phyloP scores from a whole-genome alignment of 2,329 filamentous ascomycete genomes.

The Hypoxylon sp. region DNA sequence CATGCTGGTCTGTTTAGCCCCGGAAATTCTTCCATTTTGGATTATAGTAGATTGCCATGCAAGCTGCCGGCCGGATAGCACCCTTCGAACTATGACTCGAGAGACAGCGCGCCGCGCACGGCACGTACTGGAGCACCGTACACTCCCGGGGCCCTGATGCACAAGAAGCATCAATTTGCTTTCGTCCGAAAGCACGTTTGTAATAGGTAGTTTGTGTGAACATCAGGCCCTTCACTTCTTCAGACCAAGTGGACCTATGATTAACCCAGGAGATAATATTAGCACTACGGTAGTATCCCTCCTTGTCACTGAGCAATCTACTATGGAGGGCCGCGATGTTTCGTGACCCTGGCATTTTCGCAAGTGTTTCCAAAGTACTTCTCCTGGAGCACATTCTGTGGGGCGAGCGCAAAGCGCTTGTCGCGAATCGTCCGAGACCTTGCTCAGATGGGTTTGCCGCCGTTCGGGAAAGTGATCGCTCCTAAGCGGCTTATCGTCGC shows the following conservation, averaged over 20 bases:
- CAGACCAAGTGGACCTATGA: constrained; percentile 22
- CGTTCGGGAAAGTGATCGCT: constrained; percentile 48
- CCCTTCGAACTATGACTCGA: constrained; percentile 37
- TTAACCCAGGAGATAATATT: constrained; percentile 22
- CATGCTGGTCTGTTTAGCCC: constrained; percentile 42
- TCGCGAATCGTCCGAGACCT: constrained; percentile 44
- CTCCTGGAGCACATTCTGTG: constrained; percentile 37
- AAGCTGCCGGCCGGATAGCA: constrained; percentile 45
- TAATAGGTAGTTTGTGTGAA: constrained; percentile 19
- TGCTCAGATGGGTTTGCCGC: constrained; percentile 46
- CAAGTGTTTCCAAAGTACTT: constrained; percentile 44
- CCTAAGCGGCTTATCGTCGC: constrained; percentile 46
- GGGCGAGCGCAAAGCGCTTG: constrained; percentile 51
- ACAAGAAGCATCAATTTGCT: constrained; percentile 39
- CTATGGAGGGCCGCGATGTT: constrained; percentile 17
- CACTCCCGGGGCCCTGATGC: constrained; percentile 34
- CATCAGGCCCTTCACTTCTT: constrained; percentile 23
- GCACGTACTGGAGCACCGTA: constrained; percentile 40
- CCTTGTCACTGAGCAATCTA: constrained; percentile 21
- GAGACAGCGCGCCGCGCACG: constrained; percentile 30
- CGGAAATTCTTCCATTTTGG: constrained; percentile 45
- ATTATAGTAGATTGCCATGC: constrained; percentile 44
- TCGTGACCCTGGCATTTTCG: constrained; percentile 34
- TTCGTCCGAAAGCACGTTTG: constrained; percentile 38
- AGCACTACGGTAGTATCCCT: constrained; percentile 16